phyloP scores from a whole-genome alignment of 768 basidiomycete genomes.

The Suillus hirtellus region DNA sequence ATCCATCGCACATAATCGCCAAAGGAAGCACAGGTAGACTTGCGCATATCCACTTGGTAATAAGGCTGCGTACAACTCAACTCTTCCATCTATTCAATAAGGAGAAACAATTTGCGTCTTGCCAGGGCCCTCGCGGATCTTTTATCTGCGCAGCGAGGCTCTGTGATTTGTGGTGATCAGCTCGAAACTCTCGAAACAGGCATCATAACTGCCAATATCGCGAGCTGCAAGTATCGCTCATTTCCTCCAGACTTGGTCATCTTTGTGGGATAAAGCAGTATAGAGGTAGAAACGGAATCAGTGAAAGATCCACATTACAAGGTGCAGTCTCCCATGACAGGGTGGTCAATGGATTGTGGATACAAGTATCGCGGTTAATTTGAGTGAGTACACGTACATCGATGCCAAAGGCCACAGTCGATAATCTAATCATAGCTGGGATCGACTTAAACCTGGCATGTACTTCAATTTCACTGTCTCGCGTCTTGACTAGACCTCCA shows the following conservation, averaged over 20 bases:
- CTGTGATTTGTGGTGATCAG: slow-evolving; percentile 34
- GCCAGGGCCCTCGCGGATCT: slow-evolving; percentile 29
- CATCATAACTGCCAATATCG: background rate
- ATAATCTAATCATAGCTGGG: no score
- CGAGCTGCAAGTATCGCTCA: slow-evolving; percentile 6
- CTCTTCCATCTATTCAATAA: slow-evolving; percentile 45
- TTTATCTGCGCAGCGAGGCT: slow-evolving; percentile 29
- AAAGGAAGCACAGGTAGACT: background rate
- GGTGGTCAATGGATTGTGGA: background rate
- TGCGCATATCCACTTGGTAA: background rate
- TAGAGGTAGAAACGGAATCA: slow-evolving; percentile 29
- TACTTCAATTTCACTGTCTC: no score
- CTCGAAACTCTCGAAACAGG: slow-evolving; percentile 16
- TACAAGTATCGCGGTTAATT: no score
- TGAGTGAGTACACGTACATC: no score
- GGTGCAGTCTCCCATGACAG: background rate
- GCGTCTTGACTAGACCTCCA: no score
- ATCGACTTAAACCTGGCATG: no score
- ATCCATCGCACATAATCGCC: no score
- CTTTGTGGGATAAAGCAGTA: slow-evolving; percentile 21
- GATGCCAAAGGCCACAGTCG: no score
- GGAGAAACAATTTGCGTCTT: slow-evolving; percentile 24
- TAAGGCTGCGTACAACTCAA: slow-evolving; percentile 12
- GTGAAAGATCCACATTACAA: background rate
- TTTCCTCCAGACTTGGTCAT: slow-evolving; percentile 17